Evolutionary conservation across 108 stramenopile species (phyloP).

Genomic region (Phaeodactylum tricornutum): DNA sequence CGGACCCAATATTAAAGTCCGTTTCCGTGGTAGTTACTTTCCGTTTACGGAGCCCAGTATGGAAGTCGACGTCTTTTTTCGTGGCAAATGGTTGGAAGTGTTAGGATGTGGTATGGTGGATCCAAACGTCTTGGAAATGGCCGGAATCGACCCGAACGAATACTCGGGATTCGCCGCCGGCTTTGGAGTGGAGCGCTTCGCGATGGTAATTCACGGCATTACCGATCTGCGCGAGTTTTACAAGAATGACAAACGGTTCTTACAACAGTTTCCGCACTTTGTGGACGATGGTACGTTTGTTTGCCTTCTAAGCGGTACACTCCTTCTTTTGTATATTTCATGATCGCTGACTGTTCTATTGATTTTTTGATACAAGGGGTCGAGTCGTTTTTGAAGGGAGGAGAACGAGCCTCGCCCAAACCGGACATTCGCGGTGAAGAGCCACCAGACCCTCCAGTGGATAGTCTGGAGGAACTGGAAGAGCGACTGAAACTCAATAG

Average conservation of each 20-base stretch:
- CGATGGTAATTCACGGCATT: slow-evolving; percentile 94
- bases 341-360: no score
- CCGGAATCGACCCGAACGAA: slow-evolving; percentile 48
- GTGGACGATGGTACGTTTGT: slow-evolving; percentile 21
- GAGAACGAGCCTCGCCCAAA: neutral
- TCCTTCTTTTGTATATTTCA: no score
- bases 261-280: slow-evolving; percentile 67
- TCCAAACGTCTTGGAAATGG: slow-evolving; percentile 69
- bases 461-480: slow-evolving; percentile 12
- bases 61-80: slow-evolving; percentile 89
- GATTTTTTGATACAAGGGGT: no score
- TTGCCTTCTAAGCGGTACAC: no score
- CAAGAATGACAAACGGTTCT: slow-evolving; percentile 83
- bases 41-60: slow-evolving; percentile 93
- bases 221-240: slow-evolving; percentile 93
- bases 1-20: slow-evolving; percentile 62
- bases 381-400: slow-evolving; percentile 17
- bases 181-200: slow-evolving; percentile 91
- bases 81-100: slow-evolving; percentile 94
- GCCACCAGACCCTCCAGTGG: slow-evolving; percentile 2
- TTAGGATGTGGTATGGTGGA: slow-evolving; percentile 94
- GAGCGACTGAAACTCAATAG: slow-evolving; percentile 4
- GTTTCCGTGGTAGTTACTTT: slow-evolving; percentile 84
- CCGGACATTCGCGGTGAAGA: slow-evolving; percentile 7
- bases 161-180: slow-evolving; percentile 90